phyloP scores from a whole-genome alignment of 1,284 basidiomycete genomes.

The Schizopora paradoxa region DNA sequence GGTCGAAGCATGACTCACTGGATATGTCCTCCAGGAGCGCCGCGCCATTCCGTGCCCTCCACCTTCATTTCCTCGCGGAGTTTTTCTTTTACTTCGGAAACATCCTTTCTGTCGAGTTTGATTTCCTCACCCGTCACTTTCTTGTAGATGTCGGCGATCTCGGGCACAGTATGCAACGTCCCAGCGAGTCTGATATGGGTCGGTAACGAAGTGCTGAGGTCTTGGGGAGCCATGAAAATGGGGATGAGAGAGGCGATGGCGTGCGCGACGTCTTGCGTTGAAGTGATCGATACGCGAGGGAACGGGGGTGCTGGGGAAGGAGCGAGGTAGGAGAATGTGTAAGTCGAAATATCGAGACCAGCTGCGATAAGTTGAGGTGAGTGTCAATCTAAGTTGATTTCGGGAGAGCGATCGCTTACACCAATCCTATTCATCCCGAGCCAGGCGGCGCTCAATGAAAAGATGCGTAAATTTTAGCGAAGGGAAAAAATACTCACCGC shows the following conservation, averaged over 20 bases:
- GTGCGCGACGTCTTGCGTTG: slow-evolving; percentile 22
- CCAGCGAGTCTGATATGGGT: slow-evolving; percentile 25
- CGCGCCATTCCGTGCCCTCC: slow-evolving; percentile 13
- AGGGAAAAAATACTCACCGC: slow-evolving; percentile 15
- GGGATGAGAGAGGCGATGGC: slow-evolving; percentile 17
- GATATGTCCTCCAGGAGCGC: no score
- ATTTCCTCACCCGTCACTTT: slow-evolving; percentile 24
- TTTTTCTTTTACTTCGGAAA: slow-evolving; percentile 15
- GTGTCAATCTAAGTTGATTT: slow-evolving; percentile 8
- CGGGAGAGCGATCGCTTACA: not conserved
- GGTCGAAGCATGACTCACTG: no score
- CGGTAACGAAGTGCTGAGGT: no score
- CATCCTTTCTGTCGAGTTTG: no score
- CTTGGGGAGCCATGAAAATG: no score
- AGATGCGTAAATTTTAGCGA: no score
- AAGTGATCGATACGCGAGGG: no score
- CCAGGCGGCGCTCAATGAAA: no score
- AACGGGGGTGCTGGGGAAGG: slow-evolving; percentile 16
- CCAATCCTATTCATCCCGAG: not conserved
- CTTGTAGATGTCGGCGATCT: slow-evolving; percentile 25
- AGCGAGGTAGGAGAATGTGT: slow-evolving; percentile 23
- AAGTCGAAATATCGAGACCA: slow-evolving; percentile 24
- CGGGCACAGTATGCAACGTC: no score
- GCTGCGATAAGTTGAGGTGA: no score
- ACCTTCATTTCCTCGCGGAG: no score